Base-by-base conservation (phyloP, 352 stramenopile species). In the Phytophthora pinifolia region DNA sequence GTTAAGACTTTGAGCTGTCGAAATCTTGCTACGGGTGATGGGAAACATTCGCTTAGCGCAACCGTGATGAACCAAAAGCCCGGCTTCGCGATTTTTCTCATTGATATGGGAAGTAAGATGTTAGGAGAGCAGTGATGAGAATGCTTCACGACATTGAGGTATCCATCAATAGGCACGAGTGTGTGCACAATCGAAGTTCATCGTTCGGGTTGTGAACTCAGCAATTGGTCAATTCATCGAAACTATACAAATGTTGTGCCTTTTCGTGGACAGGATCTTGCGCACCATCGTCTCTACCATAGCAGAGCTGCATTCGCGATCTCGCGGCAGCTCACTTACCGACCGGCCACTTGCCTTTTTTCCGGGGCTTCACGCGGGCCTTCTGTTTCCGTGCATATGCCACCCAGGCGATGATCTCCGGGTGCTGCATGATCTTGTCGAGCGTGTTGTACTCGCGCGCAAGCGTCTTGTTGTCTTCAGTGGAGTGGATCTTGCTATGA, bases 311-410 rank as follows among this genome's bases (percentile, higher is more conserved):
- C 25, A 6, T 6, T 29, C 25, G 25, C 25, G 22, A 34, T n/a
- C 33, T 46, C 31, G 12, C 32, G 29, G 27, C 18, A 22, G 10
- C 29, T 74, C 43, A 82, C 39, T 74, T 79, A 1, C 68, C 65
- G 8, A 82, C 72, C 1, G 70, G 66, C 60, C 80, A 86, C 41
- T 82, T 85, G 39, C 43, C 78, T 57, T 76, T 74, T 52, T 88
- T 89, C 12, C 77, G 53, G 7, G 78, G 78, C 37, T 68, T 70
- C 44, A 88, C 54, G 31, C 79, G 76, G 41, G 75, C 62, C 52
- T 89, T 90, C 67, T 98, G 94, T 59, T 98, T 98, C 20, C 67
- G 76, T 0, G 87, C 90, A 72, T 96, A 98, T 36, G 78, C 79
- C 12, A 95, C 83, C 79, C 92, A 98, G 25, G 83, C 85, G 2